phyloP scores from a whole-genome alignment of 2,329 filamentous ascomycete genomes.

The Talaromyces marneffei region DNA sequence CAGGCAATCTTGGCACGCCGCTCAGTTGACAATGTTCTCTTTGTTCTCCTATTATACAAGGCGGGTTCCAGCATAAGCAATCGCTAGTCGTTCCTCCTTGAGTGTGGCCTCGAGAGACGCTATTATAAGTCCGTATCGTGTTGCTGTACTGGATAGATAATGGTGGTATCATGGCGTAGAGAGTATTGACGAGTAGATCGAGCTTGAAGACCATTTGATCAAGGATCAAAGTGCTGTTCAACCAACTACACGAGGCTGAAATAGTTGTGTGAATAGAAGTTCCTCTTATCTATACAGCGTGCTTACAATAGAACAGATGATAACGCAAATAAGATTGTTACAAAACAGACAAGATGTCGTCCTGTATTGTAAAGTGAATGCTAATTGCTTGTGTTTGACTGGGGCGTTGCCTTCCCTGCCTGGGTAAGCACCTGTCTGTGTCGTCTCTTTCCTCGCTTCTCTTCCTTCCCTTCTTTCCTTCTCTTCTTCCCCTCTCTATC shows the following conservation, averaged over 20 bases:
- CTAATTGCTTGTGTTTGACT: neutral
- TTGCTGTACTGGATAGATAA: neutral
- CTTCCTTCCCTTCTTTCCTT: neutral
- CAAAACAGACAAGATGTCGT: neutral
- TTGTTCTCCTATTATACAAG: neutral
- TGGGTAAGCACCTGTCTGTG: neutral
- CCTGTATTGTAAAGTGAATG: neutral
- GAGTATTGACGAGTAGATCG: neutral
- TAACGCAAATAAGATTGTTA: neutral
- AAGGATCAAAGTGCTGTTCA: neutral
- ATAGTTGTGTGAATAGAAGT: neutral
- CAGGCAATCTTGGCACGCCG: neutral
- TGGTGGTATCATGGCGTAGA: neutral
- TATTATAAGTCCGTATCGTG: neutral
- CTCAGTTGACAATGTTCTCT: neutral
- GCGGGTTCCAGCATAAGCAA: neutral
- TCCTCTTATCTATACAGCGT: neutral
- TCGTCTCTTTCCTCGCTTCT: neutral
- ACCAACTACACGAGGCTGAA: neutral
- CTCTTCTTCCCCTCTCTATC: neutral
- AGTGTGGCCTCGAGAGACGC: neutral
- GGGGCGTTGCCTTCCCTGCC: conserved; percentile 1
- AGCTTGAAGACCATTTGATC: neutral
- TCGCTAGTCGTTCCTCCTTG: neutral
- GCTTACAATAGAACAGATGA: neutral